Conservation (phyloP, 1,139 yeast species). For the Zhuliangozyma blackwelliae region DNA sequence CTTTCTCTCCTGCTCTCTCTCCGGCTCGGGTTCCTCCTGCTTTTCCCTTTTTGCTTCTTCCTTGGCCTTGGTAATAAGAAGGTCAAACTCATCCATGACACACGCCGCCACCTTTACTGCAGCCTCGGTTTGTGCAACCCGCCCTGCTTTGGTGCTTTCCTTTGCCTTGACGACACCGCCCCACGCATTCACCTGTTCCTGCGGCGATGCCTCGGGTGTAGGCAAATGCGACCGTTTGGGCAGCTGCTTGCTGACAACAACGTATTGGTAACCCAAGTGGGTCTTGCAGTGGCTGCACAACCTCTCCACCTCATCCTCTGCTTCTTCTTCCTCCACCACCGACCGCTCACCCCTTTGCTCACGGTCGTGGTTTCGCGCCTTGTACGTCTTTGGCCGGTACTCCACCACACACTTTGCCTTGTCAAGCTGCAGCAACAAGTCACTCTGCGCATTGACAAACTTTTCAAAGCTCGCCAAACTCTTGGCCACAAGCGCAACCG, state of each 20-base stretch:
- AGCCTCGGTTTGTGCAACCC: slow-evolving; percentile 5
- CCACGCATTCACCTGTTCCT: slow-evolving; percentile 1
- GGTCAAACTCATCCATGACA: slow-evolving; percentile 16
- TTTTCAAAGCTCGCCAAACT: slow-evolving; percentile 24
- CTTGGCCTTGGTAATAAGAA: slow-evolving; percentile 15
- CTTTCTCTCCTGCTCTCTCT: slow-evolving; percentile 5
- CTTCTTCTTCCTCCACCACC: slow-evolving; percentile 10
- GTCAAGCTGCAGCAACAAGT: slow-evolving; percentile 10
- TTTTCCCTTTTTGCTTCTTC: slow-evolving; percentile 5
- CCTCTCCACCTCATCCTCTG: slow-evolving; percentile 31
- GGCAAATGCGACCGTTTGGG: slow-evolving; percentile 2
- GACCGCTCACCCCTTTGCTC: slow-evolving; percentile 10
- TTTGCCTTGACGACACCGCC: background rate
- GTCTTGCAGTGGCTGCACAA: slow-evolving; percentile 41
- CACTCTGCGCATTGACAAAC: slow-evolving; percentile 17
- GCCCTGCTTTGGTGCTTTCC: background rate
- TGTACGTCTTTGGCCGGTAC: slow-evolving; percentile 11
- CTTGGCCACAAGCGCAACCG: slow-evolving; percentile 16
- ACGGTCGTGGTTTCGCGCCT: slow-evolving; percentile 3
- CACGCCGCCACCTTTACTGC: slow-evolving; percentile 7
- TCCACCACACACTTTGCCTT: slow-evolving; percentile 9
- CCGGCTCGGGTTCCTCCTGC: slow-evolving; percentile 1
- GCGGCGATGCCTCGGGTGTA: slow-evolving; percentile 9
- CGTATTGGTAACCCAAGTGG: slow-evolving; percentile 32
- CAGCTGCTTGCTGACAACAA: background rate